Conservation (phyloP, 805 yeast genomes). For the Lachancea dasiensis region DNA sequence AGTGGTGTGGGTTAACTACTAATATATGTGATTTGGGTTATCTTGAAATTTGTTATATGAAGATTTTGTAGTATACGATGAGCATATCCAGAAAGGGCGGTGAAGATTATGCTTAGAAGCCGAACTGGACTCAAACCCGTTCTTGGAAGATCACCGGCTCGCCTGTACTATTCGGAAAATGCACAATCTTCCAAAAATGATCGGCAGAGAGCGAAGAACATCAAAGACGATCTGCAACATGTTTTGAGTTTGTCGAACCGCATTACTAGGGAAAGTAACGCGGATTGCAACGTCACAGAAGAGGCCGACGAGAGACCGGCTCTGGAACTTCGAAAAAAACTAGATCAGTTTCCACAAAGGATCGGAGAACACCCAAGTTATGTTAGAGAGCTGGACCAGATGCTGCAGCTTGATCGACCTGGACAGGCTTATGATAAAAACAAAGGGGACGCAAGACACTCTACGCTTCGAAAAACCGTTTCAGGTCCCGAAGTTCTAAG, state of each 20-base stretch:
- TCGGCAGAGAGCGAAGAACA: neutral
- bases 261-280: constrained; percentile 1
- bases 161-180: neutral
- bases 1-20: too few species aligned
- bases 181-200: neutral
- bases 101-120: neutral
- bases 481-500: too few species aligned
- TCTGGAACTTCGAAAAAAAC: too few species aligned
- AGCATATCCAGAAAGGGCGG: neutral
- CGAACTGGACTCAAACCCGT: neutral
- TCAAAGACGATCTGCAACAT: constrained; percentile 4
- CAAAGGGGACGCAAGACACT: too few species aligned
- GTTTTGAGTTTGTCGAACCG: constrained; percentile 3
- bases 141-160: neutral
- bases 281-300: neutral
- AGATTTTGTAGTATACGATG: too few species aligned
- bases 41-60: neutral
- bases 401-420: constrained; percentile 1
- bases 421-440: too few species aligned
- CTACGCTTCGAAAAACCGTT: too few species aligned
- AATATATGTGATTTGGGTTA: neutral
- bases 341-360: neutral
- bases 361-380: neutral
- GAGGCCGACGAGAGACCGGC: too few species aligned
- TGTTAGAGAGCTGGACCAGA: constrained; percentile 2